phyloP scores from a whole-genome alignment of 495 filamentous ascomycete genomes.

The Xylaria flabelliformis region DNA sequence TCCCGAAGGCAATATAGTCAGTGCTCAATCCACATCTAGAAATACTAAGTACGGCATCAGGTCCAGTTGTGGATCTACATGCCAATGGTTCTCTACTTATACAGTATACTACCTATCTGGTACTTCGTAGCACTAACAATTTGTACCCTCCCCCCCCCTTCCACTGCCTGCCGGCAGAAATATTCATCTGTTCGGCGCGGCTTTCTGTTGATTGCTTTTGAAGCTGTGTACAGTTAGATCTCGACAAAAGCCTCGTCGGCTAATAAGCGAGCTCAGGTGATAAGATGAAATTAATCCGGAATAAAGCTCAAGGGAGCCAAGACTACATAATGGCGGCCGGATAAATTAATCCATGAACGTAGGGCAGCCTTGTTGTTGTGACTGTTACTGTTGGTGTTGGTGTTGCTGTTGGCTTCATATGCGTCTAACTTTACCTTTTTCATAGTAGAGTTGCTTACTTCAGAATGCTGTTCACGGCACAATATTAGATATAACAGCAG shows the following conservation, averaged over 20 bases:
- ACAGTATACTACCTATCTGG: background rate
- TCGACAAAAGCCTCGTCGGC: background rate
- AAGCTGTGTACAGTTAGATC: background rate
- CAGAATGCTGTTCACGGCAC: background rate
- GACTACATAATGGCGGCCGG: background rate
- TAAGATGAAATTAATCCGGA: background rate
- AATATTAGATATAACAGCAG: background rate
- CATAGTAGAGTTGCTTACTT: background rate
- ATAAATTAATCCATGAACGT: background rate
- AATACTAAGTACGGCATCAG: background rate
- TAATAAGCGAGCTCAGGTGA: slow-evolving; percentile 8
- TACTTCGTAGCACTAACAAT: slow-evolving; percentile 11
- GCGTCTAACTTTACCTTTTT: background rate
- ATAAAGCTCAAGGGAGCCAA: background rate
- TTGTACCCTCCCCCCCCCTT: background rate
- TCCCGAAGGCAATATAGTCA: background rate
- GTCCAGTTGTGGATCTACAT: background rate
- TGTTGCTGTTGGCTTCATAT: background rate
- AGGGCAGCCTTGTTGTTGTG: background rate
- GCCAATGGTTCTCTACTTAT: background rate
- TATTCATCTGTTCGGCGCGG: background rate
- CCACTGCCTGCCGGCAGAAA: slow-evolving; percentile 14
- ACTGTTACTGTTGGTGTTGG: background rate
- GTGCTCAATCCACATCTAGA: background rate
- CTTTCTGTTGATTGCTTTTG: slow-evolving; percentile 28